Base-by-base conservation (phyloP, 805 yeast species). In the Cyberlindnera veronae region DNA sequence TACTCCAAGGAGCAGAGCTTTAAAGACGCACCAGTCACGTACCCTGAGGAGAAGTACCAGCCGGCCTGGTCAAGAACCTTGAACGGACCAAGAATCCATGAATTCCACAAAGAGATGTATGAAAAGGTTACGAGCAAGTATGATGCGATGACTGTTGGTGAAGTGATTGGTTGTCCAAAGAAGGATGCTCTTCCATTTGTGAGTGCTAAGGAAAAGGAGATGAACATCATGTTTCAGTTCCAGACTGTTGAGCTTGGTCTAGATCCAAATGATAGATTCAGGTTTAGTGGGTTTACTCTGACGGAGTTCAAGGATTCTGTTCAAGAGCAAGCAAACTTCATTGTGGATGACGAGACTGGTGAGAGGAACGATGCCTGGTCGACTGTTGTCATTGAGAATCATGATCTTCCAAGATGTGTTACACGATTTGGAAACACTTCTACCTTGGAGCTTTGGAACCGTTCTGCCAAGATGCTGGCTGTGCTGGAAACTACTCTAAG, bases 61-160 rank as follows among this genome's bases (percentile, higher is more conserved):
- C 67, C 69, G 17, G 58, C 66, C 35, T 51, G 46, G 22, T 32
- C 44, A 5, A 50, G 49, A 40, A 61, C 62, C 39, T 63, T 60
- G 46, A 64, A 69, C 45, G 81, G 81, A 6, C 80, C 81, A 18
- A 56, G 78, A 41, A 73, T 76, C 51, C 81, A 77, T 57, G 80
- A 76, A 54, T 76, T 71, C 59, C 76, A 74, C 57, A 68, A 68
- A 55, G 79, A 74, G 51, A 67, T 77, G 72, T 67, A 62, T 49
- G 49, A 44, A 10, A 60, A 64, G 41, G 69, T 66, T 29, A 64
- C 71, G 14, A 55, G 69, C 24, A 63, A 69, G 43, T 73, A 72
- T 49, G 77, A 74, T 50, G 72, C 62, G 23, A 66, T 77, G 72
- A 73, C 81, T 6, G 81, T 77, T 22, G 82, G 81, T 32, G 81